phyloP scores from a whole-genome alignment of 805 yeast species.

The Pichia rugopelliculosa region DNA sequence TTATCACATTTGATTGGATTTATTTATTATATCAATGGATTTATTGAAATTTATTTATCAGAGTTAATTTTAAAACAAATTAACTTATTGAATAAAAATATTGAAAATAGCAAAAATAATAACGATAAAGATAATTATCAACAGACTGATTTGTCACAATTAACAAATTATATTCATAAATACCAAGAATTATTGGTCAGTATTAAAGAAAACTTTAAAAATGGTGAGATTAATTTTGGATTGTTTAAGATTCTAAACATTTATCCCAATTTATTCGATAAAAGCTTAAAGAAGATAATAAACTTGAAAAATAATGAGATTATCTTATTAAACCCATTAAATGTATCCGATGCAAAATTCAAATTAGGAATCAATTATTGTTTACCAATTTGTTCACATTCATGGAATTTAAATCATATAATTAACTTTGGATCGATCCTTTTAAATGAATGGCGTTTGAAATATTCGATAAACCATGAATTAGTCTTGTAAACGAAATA shows the following conservation, averaged over 20 bases:
- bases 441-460: conserved; percentile 17
- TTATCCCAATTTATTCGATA: neutral
- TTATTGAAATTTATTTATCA: conserved; percentile 4
- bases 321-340: neutral
- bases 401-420: conserved; percentile 12
- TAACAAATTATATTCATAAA: neutral
- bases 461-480: neutral
- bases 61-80: neutral
- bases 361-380: conserved; percentile 11
- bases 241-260: neutral
- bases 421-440: conserved; percentile 20
- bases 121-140: neutral
- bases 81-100: neutral
- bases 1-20: conserved; percentile 6
- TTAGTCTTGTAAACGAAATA: neutral
- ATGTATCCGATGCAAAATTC: neutral
- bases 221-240: neutral
- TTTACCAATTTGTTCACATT: conserved; percentile 12
- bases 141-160: neutral
- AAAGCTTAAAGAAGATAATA: conserved; percentile 6
- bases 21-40: conserved; percentile 10
- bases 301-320: conserved; percentile 6
- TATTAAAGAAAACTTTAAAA: neutral
- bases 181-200: neutral
- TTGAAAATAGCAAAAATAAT: neutral